Conservation (phyloP, 2,329 filamentous ascomycete species). For the Trichophyton mentagrophytes region DNA sequence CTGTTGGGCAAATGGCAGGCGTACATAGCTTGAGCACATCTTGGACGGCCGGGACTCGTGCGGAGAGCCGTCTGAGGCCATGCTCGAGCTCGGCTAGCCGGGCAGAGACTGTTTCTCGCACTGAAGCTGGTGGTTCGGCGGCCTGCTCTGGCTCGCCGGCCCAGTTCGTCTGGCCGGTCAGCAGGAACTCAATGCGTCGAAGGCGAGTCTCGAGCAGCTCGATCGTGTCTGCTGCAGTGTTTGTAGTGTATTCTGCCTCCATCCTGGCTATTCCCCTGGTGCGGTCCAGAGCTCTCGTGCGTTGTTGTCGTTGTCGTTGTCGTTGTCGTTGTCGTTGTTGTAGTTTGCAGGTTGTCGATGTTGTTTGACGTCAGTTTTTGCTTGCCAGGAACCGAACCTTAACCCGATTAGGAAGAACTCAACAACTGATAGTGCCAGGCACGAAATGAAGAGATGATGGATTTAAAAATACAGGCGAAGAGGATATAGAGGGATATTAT, state of each 20-base stretch:
- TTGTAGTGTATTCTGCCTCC: not conserved
- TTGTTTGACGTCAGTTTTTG: not conserved
- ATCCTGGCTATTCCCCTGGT: not conserved
- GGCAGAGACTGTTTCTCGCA: constrained; percentile 25
- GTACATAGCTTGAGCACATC: constrained; percentile 33
- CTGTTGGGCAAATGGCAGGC: constrained; percentile 2
- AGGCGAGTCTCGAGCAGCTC: constrained; percentile 34
- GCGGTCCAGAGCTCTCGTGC: no score
- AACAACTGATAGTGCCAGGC: not conserved
- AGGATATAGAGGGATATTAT: not conserved
- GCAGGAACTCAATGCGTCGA: constrained; percentile 33
- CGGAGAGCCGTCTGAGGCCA: constrained; percentile 27
- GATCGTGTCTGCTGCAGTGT: constrained; percentile 29
- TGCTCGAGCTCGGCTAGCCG: constrained; percentile 28
- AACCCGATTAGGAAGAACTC: not conserved
- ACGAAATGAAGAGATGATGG: not conserved
- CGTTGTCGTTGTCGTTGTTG: not conserved
- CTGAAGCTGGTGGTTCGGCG: constrained; percentile 9
- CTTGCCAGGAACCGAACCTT: not conserved
- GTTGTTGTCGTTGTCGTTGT: not conserved
- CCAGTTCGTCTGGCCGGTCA: constrained; percentile 31
- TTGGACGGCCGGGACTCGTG: constrained; percentile 26
- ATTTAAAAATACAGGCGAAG: not conserved
- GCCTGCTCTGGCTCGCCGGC: constrained; percentile 23
- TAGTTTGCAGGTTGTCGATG: not conserved